These are phyloP conservation scores for Botrytis fragariae DNA, from an alignment of 2,329 filamentous ascomycete genomes.

Conservation along the genomic window DNA sequence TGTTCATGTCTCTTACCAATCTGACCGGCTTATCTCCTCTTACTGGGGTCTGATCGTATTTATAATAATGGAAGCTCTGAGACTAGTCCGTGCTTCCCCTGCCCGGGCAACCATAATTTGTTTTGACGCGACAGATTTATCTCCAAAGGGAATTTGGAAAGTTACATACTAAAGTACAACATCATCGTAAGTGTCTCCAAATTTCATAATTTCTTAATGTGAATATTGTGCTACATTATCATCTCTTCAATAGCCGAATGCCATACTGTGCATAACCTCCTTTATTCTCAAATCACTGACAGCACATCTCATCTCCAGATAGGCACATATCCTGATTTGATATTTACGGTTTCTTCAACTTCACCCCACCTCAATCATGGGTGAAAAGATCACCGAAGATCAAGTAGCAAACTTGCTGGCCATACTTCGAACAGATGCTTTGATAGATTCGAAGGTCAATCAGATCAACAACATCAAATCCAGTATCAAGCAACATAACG, in stretches of 20 bases:
- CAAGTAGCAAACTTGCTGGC: constrained; percentile 55
- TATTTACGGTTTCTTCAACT: constrained; percentile 17
- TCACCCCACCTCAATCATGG: constrained; percentile 41
- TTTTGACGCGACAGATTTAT: constrained; percentile 20
- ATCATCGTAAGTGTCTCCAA: constrained; percentile 15
- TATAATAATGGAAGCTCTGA: constrained; percentile 6
- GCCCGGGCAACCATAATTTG: constrained; percentile 20
- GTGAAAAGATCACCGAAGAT: constrained; percentile 58
- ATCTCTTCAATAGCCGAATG: background rate
- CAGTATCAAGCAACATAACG: constrained; percentile 87
- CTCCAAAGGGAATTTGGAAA: constrained; percentile 3
- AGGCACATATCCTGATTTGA: constrained; percentile 18
- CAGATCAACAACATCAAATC: constrained; percentile 76
- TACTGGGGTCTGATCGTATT: constrained; percentile 9
- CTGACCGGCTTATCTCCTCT: background rate
- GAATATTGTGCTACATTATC: background rate
- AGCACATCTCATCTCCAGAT: constrained; percentile 27
- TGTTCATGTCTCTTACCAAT: background rate
- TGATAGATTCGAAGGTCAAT: constrained; percentile 68
- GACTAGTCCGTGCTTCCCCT: constrained; percentile 8
- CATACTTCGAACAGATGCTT: constrained; percentile 58
- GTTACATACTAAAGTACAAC: constrained; percentile 6
- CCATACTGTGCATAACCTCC: constrained; percentile 14
- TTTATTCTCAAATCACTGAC: constrained; percentile 17
- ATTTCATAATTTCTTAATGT: background rate